A percentile compares a stretch with the other conserved stretches of the same genome.
Evolutionary conservation across 2,329 filamentous ascomycete genomes (phyloP).

Genomic region (Penicillium sp.): DNA sequence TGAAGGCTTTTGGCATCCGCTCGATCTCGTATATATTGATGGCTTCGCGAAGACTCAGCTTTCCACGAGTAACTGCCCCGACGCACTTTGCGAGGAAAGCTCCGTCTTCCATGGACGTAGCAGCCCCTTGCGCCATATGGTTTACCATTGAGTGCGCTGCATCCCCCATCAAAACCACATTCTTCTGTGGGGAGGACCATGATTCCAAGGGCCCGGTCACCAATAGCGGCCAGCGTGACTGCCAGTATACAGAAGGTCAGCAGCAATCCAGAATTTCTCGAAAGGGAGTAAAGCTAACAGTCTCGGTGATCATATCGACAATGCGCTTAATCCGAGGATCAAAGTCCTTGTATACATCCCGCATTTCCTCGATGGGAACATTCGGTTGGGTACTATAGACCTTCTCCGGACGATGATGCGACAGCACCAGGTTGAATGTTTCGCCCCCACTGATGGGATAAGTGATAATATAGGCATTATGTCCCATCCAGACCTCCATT

Average conservation of each 20-base stretch:
- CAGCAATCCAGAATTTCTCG: neutral
- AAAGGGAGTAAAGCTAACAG: constrained; percentile 19
- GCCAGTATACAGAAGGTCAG: neutral
- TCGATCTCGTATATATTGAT: constrained; percentile 46
- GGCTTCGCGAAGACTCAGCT: constrained; percentile 39
- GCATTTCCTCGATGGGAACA: constrained; percentile 49
- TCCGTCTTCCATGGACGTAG: constrained; percentile 52
- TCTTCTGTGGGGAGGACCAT: constrained; percentile 48
- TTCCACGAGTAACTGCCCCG: constrained; percentile 38
- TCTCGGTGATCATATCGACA: constrained; percentile 45
- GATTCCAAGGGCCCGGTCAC: constrained; percentile 47
- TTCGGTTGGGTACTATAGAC: constrained; percentile 41
- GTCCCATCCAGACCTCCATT: constrained; percentile 51
- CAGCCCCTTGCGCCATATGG: constrained; percentile 51
- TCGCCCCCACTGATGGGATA: constrained; percentile 52
- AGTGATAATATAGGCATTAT: constrained; percentile 49
- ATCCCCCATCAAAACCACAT: constrained; percentile 51
- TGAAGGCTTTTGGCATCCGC: constrained; percentile 48
- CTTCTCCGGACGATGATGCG: constrained; percentile 43
- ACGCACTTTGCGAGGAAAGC: constrained; percentile 46
- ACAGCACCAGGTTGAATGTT: constrained; percentile 54
- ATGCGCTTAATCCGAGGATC: constrained; percentile 50
- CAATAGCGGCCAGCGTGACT: constrained; percentile 49
- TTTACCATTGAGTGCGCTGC: constrained; percentile 50
- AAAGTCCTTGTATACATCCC: constrained; percentile 48